Evolutionary conservation across 306 rosid genomes (phyloP).

Genomic region (barrel medic (Medicago truncatula)): MtrunA17r5.0-ANR NC_053043.1:7211501-7212000

Average conservation of each 20-base stretch:
- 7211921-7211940: conserved; percentile 31
- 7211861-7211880: conserved; percentile 73
- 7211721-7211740: conserved; percentile 86
- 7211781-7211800: conserved; percentile 95
- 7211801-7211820: conserved; percentile 86
- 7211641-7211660: conserved; percentile 28
- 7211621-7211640: conserved; percentile 34
- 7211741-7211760: conserved; percentile 87
- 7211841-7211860: conserved; percentile 89
- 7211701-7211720: conserved; percentile 64
- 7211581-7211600: conserved; percentile 34
- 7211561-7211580: conserved; percentile 33
- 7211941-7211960: conserved; percentile 26
- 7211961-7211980: not conserved
- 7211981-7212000: not conserved
- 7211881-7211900: conserved; percentile 73
- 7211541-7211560: conserved; percentile 21
- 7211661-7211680: conserved; percentile 34
- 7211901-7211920: conserved; percentile 82
- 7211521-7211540: conserved; percentile 40
- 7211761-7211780: conserved; percentile 85
- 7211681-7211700: conserved; percentile 2
- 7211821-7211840: conserved; percentile 82
- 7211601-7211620: conserved; percentile 38
- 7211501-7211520: conserved; percentile 15